Evolutionary conservation across 495 filamentous ascomycete species (phyloP).

Genomic region (Symbiotaphrina buchneri): DNA sequence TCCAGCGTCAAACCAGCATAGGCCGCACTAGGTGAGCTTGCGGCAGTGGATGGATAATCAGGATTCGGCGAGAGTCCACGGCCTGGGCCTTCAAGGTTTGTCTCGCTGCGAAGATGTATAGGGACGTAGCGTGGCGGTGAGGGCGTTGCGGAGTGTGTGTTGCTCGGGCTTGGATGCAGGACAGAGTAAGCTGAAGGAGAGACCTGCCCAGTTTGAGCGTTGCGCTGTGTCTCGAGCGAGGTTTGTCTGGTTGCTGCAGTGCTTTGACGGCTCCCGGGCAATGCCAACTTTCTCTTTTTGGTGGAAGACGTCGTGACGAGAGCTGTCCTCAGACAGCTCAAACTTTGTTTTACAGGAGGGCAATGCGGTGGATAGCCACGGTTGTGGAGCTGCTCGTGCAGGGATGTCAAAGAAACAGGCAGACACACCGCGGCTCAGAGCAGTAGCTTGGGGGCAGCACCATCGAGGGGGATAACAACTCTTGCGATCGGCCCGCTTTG

Average conservation of each 20-base stretch:
- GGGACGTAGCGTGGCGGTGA: conserved; percentile 31
- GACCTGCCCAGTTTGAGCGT: too few relatives aligned
- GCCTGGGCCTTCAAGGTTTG: conserved; percentile 14
- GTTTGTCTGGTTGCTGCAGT: too few relatives aligned
- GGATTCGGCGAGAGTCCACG: conserved; percentile 15
- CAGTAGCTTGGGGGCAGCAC: too few relatives aligned
- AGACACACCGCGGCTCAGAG: neutral
- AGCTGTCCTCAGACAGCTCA: conserved; percentile 35
- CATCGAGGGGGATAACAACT: too few relatives aligned
- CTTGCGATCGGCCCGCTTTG: too few relatives aligned
- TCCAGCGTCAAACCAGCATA: conserved; percentile 51
- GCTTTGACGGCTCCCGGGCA: conserved; percentile 13
- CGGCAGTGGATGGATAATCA: conserved; percentile 28
- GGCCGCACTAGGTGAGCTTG: conserved; percentile 48
- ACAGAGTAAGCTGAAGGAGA: too few relatives aligned
- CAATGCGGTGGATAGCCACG: too few relatives aligned
- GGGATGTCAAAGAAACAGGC: neutral
- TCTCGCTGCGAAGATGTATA: conserved; percentile 37
- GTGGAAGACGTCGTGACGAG: conserved; percentile 69
- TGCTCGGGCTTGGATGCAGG: too few relatives aligned
- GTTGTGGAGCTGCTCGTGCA: too few relatives aligned
- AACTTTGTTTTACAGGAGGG: too few relatives aligned
- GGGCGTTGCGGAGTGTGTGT: conserved; percentile 14
- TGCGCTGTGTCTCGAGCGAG: too few relatives aligned
- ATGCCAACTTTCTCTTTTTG: conserved; percentile 74